phyloP scores from a whole-genome alignment of 768 basidiomycete genomes.

The Leucocoprinus birnbaumii region DNA sequence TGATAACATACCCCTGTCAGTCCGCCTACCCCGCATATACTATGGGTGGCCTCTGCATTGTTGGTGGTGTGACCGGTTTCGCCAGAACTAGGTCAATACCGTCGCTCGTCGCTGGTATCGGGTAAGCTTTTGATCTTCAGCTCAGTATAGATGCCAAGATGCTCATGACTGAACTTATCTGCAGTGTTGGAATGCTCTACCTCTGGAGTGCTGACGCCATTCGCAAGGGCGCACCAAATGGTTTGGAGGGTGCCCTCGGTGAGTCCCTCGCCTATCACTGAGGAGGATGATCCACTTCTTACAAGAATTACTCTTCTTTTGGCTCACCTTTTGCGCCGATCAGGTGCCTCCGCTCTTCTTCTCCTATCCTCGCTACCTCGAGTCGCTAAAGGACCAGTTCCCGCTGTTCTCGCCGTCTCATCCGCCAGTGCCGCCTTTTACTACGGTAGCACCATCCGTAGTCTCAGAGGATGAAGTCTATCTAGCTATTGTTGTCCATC shows the following conservation, averaged over 20 bases:
- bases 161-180: not conserved
- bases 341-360: slow-evolving; percentile 76
- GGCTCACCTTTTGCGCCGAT: not conserved
- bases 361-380: slow-evolving; percentile 75
- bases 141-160: not conserved
- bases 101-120: slow-evolving; percentile 78
- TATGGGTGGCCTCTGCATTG: slow-evolving; percentile 73
- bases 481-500: not conserved
- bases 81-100: slow-evolving; percentile 73
- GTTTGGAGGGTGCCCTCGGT: slow-evolving; percentile 81
- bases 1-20: slow-evolving; percentile 28
- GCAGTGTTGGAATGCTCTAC: slow-evolving; percentile 75
- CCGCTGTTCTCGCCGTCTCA: slow-evolving; percentile 57
- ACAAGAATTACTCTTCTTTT: not conserved
- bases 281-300: not conserved
- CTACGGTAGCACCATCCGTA: slow-evolving; percentile 61
- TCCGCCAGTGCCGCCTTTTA: slow-evolving; percentile 61
- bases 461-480: slow-evolving; percentile 20
- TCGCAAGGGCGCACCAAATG: slow-evolving; percentile 66
- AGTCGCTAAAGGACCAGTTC: slow-evolving; percentile 71
- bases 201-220: slow-evolving; percentile 78
- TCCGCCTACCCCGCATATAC: slow-evolving; percentile 80
- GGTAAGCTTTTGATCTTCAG: slow-evolving; percentile 38
- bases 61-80: slow-evolving; percentile 76
- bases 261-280: slow-evolving; percentile 18